Evolutionary conservation across 495 filamentous ascomycete genomes (phyloP), one percentile per base, ranked within the genome.

Genomic region (Penicillium dipodomyicola): DNA sequence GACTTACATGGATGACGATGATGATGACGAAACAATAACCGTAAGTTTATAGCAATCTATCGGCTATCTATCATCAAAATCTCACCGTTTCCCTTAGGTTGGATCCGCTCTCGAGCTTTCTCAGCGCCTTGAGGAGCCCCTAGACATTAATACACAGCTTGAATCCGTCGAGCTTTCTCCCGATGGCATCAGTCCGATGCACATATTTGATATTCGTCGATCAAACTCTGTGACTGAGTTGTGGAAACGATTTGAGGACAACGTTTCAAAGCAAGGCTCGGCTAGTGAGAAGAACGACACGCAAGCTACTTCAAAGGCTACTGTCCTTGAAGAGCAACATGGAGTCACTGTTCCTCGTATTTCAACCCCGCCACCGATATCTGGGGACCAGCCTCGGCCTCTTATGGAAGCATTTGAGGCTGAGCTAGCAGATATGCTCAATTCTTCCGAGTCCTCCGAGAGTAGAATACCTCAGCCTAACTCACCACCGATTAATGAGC

Each of bases 1-100:
- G 51, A 81, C 70, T 12, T 84, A 84, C 65, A 29, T 76, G 15
- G 82, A 84, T 60, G 78, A 83, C 11, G 81, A 83, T 57, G 80
- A 83, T 59, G 79, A 82, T 35, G 81, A 83, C 57, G 79, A 81
- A 51, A 59, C 75, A 41, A 83, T 84, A 50, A 82, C 74, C 15
- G 82, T 83, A 62, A 69, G 78, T 49, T 22, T 33, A 49, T 39
- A 15, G 15, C 14, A 19, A 0, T 17, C 17, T 37, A 33, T 33
- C 6, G 8, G 19, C 4, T 25, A 40, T n/a, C 1, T 25, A 40
- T n/a, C 12, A 9, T 20, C 22, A 41, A 32, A 41, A 12, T 17
- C 59, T 66, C 60, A 70, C 48, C 5, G 19, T 42, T 50, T 19
- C 56, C 30, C 45, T 25, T 60, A 81, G 79, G 72, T 81, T 57